Evolutionary conservation across 768 basidiomycete species (phyloP), one percentile per base, ranked within the genome.

Genomic region (Pleurotus sapidus): DNA sequence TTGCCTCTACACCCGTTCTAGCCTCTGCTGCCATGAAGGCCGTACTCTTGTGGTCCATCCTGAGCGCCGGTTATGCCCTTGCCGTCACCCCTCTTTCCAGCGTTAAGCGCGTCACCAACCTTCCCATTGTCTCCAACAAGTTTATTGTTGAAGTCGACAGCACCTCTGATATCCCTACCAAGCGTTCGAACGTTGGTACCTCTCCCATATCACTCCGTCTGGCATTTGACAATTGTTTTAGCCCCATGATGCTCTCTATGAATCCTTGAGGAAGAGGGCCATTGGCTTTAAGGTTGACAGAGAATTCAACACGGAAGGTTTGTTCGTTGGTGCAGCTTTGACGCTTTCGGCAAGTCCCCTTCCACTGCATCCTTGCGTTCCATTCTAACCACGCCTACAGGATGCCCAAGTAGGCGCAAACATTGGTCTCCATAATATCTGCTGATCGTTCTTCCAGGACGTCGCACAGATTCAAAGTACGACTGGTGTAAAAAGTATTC

Each of bases 301-400:
- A 60, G 82, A 82, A 60, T 89, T 77, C 70, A 74, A 85, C 54
- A 62, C 75, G 0, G 69, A 72, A 3, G 81, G 77, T 0, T 58
- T 89, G 11, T 87, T 89, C 63, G 70, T 83, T 25, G 87, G 87
- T 4, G 86, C 81, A 25, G 74, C 81, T 39, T 61, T 88, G 49
- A 77, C 77, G 17, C 62, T 88, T 37, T 64, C 68, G 38, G 80
- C 79, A 55, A 60, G 74, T 72, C 23, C 43, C 6, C 30, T 11
- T 11, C 11, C 30, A 11, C 30, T 34, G 30, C 30, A 34, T 9
- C 11, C 18, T 51, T 48, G 57, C 53, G 23, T 45, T 42, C 46
- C 38, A n/a, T n/a, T 18, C 38, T 38, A 40, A 8, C 14, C 4
- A 46, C 43, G 11, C 7, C 55, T 39, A 43, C 5, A 53, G 45